Evolutionary conservation across 179 eudicot genomes (phyloP).

Genomic region (Vitellaria paradoxa): DNA sequence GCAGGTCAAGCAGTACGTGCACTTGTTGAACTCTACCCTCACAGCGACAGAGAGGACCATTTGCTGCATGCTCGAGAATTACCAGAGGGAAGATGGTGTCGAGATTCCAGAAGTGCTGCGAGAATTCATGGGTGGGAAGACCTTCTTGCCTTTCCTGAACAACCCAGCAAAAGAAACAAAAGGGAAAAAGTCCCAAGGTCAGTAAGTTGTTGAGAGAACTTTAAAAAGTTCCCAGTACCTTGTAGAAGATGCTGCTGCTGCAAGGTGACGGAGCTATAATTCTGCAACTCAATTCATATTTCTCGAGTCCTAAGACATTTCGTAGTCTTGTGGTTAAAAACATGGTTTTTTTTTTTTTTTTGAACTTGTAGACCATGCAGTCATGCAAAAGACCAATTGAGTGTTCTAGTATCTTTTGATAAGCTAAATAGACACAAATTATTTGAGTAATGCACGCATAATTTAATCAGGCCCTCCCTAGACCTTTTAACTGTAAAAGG

Average conservation of each 20-base stretch:
- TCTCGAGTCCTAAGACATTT: neutral
- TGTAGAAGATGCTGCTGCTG: neutral
- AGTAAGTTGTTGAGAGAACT: neutral
- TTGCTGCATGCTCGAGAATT: slow-evolving; percentile 84
- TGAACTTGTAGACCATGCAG: neutral
- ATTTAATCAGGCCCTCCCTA: too few relatives aligned
- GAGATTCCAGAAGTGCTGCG: slow-evolving; percentile 71
- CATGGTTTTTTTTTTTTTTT: neutral
- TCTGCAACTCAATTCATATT: neutral
- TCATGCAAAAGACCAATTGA: too few relatives aligned
- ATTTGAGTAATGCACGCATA: too few relatives aligned
- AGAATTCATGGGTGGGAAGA: slow-evolving; percentile 65
- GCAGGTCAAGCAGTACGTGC: slow-evolving; percentile 73
- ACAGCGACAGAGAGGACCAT: slow-evolving; percentile 89
- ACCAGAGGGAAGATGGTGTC: slow-evolving; percentile 84
- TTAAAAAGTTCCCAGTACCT: neutral
- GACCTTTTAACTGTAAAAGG: too few relatives aligned
- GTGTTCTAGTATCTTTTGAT: too few relatives aligned
- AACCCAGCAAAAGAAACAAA: slow-evolving; percentile 54
- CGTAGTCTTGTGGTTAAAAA: neutral
- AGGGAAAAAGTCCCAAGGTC: slow-evolving; percentile 60
- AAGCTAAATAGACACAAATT: too few relatives aligned
- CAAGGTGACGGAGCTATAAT: neutral
- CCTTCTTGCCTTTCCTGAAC: slow-evolving; percentile 66
- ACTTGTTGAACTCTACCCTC: slow-evolving; percentile 87